Evolutionary conservation across 108 stramenopile species (phyloP).

Genomic region (Nitzschia palea): DNA sequence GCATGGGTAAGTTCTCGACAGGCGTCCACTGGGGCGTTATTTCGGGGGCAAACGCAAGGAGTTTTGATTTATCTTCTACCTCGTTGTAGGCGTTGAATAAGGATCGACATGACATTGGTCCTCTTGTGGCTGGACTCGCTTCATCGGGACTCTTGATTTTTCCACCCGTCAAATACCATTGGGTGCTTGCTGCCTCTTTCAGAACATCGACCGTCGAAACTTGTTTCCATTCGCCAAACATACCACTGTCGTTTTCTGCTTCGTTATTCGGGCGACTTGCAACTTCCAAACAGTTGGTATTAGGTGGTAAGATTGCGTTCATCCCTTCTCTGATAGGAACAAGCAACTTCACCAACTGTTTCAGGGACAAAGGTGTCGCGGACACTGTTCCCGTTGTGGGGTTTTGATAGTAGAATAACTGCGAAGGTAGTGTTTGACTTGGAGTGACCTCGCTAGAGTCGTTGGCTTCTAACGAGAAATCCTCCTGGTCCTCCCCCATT

Average conservation of each 20-base stretch:
- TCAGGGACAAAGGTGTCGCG: slow-evolving; percentile 39
- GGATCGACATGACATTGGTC: slow-evolving; percentile 13
- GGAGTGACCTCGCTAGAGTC: no score
- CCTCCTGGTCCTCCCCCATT: neutral
- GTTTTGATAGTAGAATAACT: slow-evolving; percentile 63
- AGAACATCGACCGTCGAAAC: slow-evolving; percentile 46
- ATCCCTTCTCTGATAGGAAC: slow-evolving; percentile 45
- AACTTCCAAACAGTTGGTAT: slow-evolving; percentile 27
- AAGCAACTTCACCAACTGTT: slow-evolving; percentile 64
- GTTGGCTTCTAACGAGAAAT: neutral
- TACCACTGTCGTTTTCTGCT: neutral
- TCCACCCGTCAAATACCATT: slow-evolving; percentile 60
- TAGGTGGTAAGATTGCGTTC: slow-evolving; percentile 36
- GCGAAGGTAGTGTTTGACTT: no score
- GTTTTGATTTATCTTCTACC: neutral
- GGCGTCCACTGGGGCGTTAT: slow-evolving; percentile 51
- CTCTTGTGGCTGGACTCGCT: neutral
- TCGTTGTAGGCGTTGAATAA: neutral
- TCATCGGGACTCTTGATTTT: neutral
- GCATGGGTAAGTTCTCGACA: slow-evolving; percentile 33
- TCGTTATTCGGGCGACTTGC: neutral
- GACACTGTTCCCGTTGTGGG: slow-evolving; percentile 56
- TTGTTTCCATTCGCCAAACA: slow-evolving; percentile 51
- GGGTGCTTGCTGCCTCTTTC: slow-evolving; percentile 46
- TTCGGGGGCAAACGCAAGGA: slow-evolving; percentile 20